Conservation (phyloP, 2,329 filamentous ascomycete species). For the Ceratocystis ficicola region DNA sequence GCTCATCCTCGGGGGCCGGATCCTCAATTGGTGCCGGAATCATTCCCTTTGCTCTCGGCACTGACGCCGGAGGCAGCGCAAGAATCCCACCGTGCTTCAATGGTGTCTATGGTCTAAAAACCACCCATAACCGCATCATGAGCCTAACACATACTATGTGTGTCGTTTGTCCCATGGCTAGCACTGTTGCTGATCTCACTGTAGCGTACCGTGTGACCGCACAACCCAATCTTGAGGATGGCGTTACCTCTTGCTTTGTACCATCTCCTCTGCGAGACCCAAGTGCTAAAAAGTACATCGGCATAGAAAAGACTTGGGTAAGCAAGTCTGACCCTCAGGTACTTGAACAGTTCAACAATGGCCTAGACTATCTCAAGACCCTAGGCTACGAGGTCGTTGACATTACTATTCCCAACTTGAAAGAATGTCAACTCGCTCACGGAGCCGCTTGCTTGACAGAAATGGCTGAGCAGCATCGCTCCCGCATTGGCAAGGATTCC, state of each 20-base stretch:
- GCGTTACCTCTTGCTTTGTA: conserved; percentile 50
- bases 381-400: conserved; percentile 42
- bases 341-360: conserved; percentile 45
- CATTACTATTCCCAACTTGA: conserved; percentile 53
- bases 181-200: conserved; percentile 64
- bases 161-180: conserved; percentile 63
- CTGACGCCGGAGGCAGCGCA: conserved; percentile 64
- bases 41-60: conserved; percentile 62
- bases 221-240: conserved; percentile 53
- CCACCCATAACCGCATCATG: conserved; percentile 58
- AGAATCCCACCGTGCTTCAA: conserved; percentile 65
- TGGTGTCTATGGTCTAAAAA: conserved; percentile 70
- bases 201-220: conserved; percentile 74
- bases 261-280: conserved; percentile 38
- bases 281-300: conserved; percentile 49
- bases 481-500: conserved; percentile 34
- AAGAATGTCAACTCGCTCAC: conserved; percentile 65
- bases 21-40: conserved; percentile 59
- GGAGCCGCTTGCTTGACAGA: conserved; percentile 66
- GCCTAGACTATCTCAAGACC: conserved; percentile 46
- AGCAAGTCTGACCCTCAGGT: conserved; percentile 48
- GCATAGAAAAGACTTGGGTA: conserved; percentile 49
- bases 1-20: conserved; percentile 64
- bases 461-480: conserved; percentile 39
- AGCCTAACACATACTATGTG: conserved; percentile 42